Conservation (phyloP, 1,284 basidiomycete species). For the Ceratorhiza oryzae-sativae region DNA sequence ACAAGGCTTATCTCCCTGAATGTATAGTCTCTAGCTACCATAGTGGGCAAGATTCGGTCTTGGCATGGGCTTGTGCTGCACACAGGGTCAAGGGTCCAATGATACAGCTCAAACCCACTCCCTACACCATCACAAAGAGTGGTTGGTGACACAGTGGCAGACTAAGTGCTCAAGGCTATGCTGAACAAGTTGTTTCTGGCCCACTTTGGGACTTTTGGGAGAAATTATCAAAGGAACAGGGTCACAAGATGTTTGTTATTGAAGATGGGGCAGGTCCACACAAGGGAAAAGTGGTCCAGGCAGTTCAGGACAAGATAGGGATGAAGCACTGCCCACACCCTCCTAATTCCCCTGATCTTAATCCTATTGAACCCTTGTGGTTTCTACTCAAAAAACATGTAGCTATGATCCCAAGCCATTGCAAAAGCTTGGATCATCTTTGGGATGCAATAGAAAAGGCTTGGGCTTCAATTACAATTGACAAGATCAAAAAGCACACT, state of each 20-base stretch:
- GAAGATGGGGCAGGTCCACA: constrained; percentile 7
- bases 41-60: background rate
- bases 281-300: background rate
- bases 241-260: background rate
- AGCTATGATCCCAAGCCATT: background rate
- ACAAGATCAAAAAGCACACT: background rate
- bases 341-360: background rate
- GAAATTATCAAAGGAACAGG: background rate
- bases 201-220: background rate
- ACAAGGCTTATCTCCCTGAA: constrained; percentile 4
- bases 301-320: background rate
- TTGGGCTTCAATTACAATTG: constrained; percentile 11
- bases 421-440: background rate
- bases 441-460: background rate
- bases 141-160: background rate
- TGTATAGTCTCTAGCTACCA: background rate
- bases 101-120: background rate
- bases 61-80: constrained; percentile 1
- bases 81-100: constrained; percentile 11
- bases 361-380: constrained; percentile 17
- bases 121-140: background rate
- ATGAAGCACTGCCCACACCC: constrained; percentile 3
- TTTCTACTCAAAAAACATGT: constrained; percentile 14
- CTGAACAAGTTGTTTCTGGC: background rate
- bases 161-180: background rate